Percentiles rank a stretch among this genome's conserved stretches.
These are phyloP conservation scores for Prinsepia uniflora DNA, from an alignment of 306 rosid species.

Conservation along the genomic window DNA sequence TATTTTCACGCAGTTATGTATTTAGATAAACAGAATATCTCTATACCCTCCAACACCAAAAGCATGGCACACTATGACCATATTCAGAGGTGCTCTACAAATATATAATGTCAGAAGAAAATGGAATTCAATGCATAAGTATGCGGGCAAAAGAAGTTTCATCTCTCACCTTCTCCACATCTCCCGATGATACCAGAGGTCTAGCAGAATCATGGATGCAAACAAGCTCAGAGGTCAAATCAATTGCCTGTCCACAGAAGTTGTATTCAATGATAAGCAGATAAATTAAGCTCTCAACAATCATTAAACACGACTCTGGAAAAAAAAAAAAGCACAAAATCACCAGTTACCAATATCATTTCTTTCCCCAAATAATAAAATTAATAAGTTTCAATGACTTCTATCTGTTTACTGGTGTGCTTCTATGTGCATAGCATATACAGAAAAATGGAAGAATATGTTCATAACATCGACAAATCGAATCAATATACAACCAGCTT, in stretches of 20 bases:
- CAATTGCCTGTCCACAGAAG: constrained; percentile 59
- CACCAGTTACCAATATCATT: neutral
- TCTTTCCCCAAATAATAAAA: neutral
- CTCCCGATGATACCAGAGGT: constrained; percentile 59
- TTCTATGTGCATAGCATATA: neutral
- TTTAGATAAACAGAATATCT: neutral
- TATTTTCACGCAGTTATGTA: neutral
- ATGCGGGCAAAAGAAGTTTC: constrained; percentile 10
- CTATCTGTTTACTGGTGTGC: neutral
- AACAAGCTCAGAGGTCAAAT: constrained; percentile 73
- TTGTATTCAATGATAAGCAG: constrained; percentile 16
- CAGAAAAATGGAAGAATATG: constrained; percentile 1
- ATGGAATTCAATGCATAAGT: constrained; percentile 16
- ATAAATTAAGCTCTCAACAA: constrained; percentile 6
- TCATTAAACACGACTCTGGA: neutral
- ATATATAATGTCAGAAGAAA: constrained; percentile 8
- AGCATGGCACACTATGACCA: neutral
- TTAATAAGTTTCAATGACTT: neutral
- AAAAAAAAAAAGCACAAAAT: neutral
- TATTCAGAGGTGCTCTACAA: neutral
- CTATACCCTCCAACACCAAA: neutral
- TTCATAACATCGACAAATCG: neutral
- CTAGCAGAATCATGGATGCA: constrained; percentile 97
- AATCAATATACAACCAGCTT: neutral
- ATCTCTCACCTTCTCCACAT: constrained; percentile 61